Evolutionary conservation across 257 asterid species (phyloP).

Genomic region (Solanum chiquidenum): DNA sequence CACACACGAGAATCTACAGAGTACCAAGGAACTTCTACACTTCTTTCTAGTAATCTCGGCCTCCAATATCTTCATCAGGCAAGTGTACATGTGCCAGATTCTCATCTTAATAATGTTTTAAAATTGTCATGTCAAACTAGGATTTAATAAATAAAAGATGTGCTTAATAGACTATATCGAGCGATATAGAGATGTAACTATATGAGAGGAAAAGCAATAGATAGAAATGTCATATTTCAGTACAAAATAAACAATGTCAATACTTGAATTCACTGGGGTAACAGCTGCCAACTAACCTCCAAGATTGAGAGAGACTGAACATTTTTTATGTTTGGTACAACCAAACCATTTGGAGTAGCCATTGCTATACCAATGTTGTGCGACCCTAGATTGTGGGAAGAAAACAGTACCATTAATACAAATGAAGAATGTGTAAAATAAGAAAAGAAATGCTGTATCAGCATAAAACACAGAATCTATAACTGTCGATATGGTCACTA

Average conservation of each 20-base stretch:
- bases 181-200: background rate
- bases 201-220: background rate
- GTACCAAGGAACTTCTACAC: background rate
- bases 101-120: background rate
- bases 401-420: background rate
- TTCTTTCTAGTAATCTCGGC: background rate
- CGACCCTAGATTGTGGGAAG: conserved; percentile 33
- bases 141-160: background rate
- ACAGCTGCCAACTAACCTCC: conserved; percentile 52
- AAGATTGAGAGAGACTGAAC: conserved; percentile 79
- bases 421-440: background rate
- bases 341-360: conserved; percentile 95
- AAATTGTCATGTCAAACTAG: background rate
- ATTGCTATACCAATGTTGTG: conserved; percentile 94
- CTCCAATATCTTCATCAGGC: background rate
- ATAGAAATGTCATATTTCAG: background rate
- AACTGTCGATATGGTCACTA: background rate
- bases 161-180: background rate
- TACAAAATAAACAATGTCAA: background rate
- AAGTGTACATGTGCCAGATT: background rate
- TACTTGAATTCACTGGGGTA: background rate
- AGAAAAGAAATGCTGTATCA: background rate
- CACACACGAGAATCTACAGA: background rate
- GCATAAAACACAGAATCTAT: background rate
- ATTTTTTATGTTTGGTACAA: conserved; percentile 86